A percentile compares a stretch with the other conserved stretches of the same genome.
phyloP scores from a whole-genome alignment of 2,329 filamentous ascomycete genomes.

The Trichophyton mentagrophytes region DNA sequence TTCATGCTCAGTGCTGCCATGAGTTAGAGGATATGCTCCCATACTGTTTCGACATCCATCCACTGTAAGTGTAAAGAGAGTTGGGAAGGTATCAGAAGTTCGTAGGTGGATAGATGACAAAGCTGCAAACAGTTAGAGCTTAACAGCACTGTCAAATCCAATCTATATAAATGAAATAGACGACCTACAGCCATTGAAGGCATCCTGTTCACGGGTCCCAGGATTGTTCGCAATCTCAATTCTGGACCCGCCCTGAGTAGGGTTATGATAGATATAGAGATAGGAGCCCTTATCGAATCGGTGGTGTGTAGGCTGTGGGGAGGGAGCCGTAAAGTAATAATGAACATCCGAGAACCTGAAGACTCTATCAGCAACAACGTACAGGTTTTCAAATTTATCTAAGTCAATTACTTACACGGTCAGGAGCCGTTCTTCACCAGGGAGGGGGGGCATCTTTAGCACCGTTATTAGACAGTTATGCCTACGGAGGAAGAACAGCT shows the following conservation, averaged over 20 bases:
- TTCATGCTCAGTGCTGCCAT: slow-evolving; percentile 28
- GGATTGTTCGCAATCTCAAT: slow-evolving; percentile 53
- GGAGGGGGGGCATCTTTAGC: slow-evolving; percentile 31
- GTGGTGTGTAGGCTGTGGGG: slow-evolving; percentile 44
- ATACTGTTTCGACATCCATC: slow-evolving; percentile 28
- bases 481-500: neutral
- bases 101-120: slow-evolving; percentile 41
- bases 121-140: slow-evolving; percentile 22
- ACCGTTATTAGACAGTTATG: neutral
- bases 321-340: slow-evolving; percentile 49
- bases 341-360: slow-evolving; percentile 51
- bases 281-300: slow-evolving; percentile 54
- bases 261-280: slow-evolving; percentile 51
- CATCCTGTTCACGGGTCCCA: slow-evolving; percentile 51
- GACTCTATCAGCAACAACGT: slow-evolving; percentile 8
- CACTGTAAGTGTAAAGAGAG: slow-evolving; percentile 45
- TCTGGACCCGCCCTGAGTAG: slow-evolving; percentile 40
- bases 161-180: neutral
- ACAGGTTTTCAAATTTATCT: neutral
- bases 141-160: neutral
- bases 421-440: slow-evolving; percentile 35
- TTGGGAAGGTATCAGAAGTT: slow-evolving; percentile 49
- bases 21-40: slow-evolving; percentile 17
- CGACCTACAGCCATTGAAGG: slow-evolving; percentile 46
- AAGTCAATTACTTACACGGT: slow-evolving; percentile 30